phyloP scores from a whole-genome alignment of 2,329 filamentous ascomycete genomes.

The Teratosphaeria pseudoeucalypti region DNA sequence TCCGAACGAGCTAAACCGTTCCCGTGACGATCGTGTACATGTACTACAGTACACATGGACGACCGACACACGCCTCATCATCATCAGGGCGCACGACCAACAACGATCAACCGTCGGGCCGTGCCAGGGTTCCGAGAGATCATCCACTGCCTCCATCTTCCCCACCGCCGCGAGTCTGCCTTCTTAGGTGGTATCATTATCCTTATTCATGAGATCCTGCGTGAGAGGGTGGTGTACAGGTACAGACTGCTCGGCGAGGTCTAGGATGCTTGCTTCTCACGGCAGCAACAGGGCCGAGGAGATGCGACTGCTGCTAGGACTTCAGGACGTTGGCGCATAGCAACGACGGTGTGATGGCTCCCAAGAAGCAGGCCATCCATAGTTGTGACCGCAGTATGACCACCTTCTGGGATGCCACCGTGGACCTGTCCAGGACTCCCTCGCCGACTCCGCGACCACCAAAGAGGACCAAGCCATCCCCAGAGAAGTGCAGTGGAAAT shows the following conservation, averaged over 20 bases:
- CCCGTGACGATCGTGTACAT: no score
- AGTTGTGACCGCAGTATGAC: background rate
- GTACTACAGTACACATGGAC: no score
- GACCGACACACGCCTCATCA: no score
- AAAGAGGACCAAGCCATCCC: background rate
- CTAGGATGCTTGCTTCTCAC: background rate
- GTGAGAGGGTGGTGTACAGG: background rate
- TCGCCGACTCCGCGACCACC: background rate
- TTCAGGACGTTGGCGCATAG: background rate
- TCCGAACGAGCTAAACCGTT: no score
- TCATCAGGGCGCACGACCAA: no score
- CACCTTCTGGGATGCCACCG: background rate
- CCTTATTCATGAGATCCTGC: background rate
- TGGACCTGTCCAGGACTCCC: background rate
- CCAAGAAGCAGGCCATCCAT: background rate
- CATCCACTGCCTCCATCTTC: no score
- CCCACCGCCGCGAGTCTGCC: no score
- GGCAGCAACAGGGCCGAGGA: background rate
- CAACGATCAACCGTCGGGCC: no score
- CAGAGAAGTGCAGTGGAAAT: background rate
- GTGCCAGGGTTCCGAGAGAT: no score
- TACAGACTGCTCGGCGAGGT: background rate
- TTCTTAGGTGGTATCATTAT: background rate
- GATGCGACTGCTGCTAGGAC: background rate
- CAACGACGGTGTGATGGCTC: background rate